Evolutionary conservation across 768 basidiomycete genomes (phyloP).

Genomic region (Suillus hirtellus): DNA sequence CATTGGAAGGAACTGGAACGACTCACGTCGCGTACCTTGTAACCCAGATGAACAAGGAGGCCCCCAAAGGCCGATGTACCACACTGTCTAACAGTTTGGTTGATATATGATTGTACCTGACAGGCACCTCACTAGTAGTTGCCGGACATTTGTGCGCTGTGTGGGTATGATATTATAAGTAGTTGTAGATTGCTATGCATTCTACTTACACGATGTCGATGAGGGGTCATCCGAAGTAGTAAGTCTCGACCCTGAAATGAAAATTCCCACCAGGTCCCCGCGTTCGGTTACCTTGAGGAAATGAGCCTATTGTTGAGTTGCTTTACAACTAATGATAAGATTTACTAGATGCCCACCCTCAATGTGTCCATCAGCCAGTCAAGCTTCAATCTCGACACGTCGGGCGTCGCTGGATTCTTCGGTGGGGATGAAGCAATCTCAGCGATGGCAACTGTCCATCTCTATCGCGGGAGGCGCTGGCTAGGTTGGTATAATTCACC

Average conservation of each 20-base stretch:
- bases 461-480: slow-evolving; percentile 34
- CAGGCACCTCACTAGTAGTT: background rate
- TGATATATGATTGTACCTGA: background rate
- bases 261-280: background rate
- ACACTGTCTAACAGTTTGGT: background rate
- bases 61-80: too few species aligned
- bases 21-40: slow-evolving; percentile 60
- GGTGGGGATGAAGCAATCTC: slow-evolving; percentile 37
- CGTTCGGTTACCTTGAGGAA: background rate
- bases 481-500: slow-evolving; percentile 41
- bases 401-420: slow-evolving; percentile 36
- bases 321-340: background rate
- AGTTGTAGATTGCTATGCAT: background rate
- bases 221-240: background rate
- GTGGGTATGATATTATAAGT: background rate
- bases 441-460: slow-evolving; percentile 36
- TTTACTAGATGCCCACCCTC: background rate
- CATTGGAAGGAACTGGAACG: slow-evolving; percentile 36
- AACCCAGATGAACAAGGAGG: slow-evolving; percentile 10
- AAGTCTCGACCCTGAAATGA: background rate
- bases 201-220: background rate
- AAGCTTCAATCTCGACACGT: slow-evolving; percentile 24
- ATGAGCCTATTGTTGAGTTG: background rate
- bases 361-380: background rate
- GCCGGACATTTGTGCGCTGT: background rate